A percentile compares a stretch with the other conserved stretches of the same genome.
phyloP scores from a whole-genome alignment of 305 asterid species.

The Fraxinus baroniana region DNA sequence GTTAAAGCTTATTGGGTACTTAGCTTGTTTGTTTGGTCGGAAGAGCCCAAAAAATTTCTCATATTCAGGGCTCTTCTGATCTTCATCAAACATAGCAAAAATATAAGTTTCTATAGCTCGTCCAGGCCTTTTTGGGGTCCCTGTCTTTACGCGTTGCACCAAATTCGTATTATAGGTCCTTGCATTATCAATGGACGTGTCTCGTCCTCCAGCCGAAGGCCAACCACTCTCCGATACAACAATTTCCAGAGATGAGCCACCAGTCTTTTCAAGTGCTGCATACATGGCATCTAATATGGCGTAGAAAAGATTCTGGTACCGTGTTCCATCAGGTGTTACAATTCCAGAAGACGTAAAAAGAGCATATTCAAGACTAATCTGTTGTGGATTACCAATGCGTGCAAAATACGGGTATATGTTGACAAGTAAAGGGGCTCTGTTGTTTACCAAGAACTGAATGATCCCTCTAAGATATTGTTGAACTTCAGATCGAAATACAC shows the following conservation, averaged over 20 bases:
- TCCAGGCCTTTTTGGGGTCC: constrained; percentile 30
- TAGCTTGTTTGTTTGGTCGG: constrained; percentile 18
- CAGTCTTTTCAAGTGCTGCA: constrained; percentile 17
- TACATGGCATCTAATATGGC: constrained; percentile 13
- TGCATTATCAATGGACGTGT: constrained; percentile 17
- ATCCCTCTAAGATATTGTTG: constrained; percentile 25
- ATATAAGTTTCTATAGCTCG: constrained; percentile 29
- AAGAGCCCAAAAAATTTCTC: constrained; percentile 40
- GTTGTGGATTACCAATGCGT: neutral
- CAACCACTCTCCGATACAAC: constrained; percentile 38
- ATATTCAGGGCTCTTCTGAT: constrained; percentile 30
- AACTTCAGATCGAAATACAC: constrained; percentile 36
- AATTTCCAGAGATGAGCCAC: constrained; percentile 17
- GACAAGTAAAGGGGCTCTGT: constrained; percentile 27
- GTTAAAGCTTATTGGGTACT: constrained; percentile 32
- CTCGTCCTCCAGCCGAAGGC: constrained; percentile 25
- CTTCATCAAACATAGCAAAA: constrained; percentile 31
- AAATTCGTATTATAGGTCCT: constrained; percentile 14
- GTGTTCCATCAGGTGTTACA: neutral
- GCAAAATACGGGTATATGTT: constrained; percentile 42
- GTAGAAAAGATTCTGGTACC: constrained; percentile 15
- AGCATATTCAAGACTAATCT: constrained; percentile 17
- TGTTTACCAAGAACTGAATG: constrained; percentile 21
- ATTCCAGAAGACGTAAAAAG: constrained; percentile 24
- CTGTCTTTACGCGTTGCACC: constrained; percentile 16